phyloP scores from a whole-genome alignment of 768 basidiomycete species.

The Zangia roseola region DNA sequence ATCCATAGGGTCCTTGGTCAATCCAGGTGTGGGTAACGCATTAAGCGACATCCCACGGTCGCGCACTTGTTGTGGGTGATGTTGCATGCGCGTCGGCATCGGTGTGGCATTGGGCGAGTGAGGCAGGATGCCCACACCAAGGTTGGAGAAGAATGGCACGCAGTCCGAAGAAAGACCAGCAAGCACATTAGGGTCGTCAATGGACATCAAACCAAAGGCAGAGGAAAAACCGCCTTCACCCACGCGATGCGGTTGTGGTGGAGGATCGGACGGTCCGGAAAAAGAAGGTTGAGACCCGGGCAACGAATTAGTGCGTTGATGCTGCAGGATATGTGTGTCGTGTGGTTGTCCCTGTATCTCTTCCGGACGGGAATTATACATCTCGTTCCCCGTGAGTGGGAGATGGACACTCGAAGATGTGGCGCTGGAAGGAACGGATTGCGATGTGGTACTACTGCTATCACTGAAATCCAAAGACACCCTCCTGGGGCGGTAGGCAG shows the following conservation, averaged over 20 bases:
- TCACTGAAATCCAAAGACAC: slow-evolving; percentile 42
- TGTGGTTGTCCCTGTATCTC: slow-evolving; percentile 25
- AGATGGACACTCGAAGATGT: slow-evolving; percentile 52
- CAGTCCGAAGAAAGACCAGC: slow-evolving; percentile 58
- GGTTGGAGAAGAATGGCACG: slow-evolving; percentile 58
- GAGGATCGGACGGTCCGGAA: background rate
- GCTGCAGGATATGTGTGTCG: slow-evolving; percentile 11
- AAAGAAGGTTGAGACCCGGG: slow-evolving; percentile 12
- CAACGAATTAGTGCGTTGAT: slow-evolving; percentile 18
- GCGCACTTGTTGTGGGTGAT: slow-evolving; percentile 16
- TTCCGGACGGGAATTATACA: slow-evolving; percentile 28
- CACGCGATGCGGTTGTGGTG: slow-evolving; percentile 12
- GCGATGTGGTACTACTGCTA: slow-evolving; percentile 41
- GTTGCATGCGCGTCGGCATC: slow-evolving; percentile 37
- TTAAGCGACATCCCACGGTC: slow-evolving; percentile 27
- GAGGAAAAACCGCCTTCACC: slow-evolving; percentile 49
- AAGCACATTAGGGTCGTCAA: slow-evolving; percentile 71
- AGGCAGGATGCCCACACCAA: slow-evolving; percentile 25
- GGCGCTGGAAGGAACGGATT: slow-evolving; percentile 53
- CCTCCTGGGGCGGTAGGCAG: slow-evolving; percentile 31
- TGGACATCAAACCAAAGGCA: slow-evolving; percentile 73
- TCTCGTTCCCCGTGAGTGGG: slow-evolving; percentile 35
- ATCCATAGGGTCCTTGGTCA: slow-evolving; percentile 34
- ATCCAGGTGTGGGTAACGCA: slow-evolving; percentile 32
- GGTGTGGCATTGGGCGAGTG: slow-evolving; percentile 50